These are phyloP conservation scores for Erythrophleum ivorense DNA, from an alignment of 331 rosid genomes.

Conservation along the genomic window DNA sequence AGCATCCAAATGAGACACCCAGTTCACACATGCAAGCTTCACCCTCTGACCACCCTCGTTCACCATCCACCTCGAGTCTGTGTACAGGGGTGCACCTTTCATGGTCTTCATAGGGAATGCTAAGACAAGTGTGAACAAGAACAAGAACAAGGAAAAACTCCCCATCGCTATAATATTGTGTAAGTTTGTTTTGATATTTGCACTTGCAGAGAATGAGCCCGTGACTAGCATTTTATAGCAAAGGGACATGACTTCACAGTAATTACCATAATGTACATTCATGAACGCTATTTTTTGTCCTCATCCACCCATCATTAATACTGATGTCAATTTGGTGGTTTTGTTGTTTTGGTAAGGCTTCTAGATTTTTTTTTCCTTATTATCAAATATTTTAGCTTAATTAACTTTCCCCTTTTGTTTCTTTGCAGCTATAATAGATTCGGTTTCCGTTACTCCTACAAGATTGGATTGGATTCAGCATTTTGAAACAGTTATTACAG, in stretches of 20 bases:
- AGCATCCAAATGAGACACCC: conserved; percentile 82
- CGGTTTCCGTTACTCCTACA: no score
- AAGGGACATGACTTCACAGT: neutral
- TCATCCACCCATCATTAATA: no score
- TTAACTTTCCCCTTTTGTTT: no score
- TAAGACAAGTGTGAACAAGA: neutral
- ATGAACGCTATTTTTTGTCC: no score
- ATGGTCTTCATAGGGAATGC: neutral
- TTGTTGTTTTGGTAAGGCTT: no score
- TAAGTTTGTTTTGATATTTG: neutral
- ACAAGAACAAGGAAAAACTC: neutral
- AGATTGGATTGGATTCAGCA: no score
- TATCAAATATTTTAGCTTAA: no score
- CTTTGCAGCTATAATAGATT: no score
- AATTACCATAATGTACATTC: no score
- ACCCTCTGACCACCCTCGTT: conserved; percentile 66
- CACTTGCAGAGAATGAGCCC: neutral
- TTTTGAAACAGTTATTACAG: no score
- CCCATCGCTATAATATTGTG: neutral
- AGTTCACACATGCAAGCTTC: conserved; percentile 84
- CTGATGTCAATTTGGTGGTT: no score
- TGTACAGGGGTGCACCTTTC: conserved; percentile 52
- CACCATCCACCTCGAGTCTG: conserved; percentile 81
- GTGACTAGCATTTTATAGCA: neutral
- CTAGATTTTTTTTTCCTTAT: no score